These are phyloP conservation scores for Trametes sanguinea DNA, from an alignment of 768 basidiomycete species.

Conservation along the genomic window DNA sequence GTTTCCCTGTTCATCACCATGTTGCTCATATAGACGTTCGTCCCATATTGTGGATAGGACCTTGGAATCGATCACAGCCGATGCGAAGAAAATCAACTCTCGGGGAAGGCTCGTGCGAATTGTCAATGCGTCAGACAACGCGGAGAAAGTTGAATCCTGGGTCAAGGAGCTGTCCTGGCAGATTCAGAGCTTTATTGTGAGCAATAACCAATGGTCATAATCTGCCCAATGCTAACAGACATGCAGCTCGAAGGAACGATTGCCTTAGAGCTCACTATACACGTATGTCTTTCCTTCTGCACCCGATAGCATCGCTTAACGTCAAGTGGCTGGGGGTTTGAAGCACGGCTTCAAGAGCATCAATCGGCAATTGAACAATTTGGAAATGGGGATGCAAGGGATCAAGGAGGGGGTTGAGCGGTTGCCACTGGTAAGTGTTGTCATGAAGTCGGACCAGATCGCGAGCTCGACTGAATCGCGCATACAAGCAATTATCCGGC, in stretches of 20 bases:
- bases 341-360: not conserved
- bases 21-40: no score
- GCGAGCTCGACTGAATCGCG: no score
- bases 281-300: not conserved
- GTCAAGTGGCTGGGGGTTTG: not conserved
- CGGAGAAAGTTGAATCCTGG: not conserved
- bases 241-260: not conserved
- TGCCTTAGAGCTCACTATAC: not conserved
- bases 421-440: not conserved
- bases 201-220: not conserved
- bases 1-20: no score
- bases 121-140: not conserved
- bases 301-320: not conserved
- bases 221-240: not conserved
- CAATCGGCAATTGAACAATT: not conserved
- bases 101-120: no score
- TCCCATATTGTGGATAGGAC: no score
- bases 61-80: no score
- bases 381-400: not conserved
- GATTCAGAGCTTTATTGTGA: not conserved
- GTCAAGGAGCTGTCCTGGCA: not conserved
- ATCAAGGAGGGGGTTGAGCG: not conserved
- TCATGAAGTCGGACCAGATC: no score
- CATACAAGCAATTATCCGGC: not conserved
- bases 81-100: no score